Conservation (phyloP, 371 early-diverging fungal species). For the Rhizopus delemar region DNA sequence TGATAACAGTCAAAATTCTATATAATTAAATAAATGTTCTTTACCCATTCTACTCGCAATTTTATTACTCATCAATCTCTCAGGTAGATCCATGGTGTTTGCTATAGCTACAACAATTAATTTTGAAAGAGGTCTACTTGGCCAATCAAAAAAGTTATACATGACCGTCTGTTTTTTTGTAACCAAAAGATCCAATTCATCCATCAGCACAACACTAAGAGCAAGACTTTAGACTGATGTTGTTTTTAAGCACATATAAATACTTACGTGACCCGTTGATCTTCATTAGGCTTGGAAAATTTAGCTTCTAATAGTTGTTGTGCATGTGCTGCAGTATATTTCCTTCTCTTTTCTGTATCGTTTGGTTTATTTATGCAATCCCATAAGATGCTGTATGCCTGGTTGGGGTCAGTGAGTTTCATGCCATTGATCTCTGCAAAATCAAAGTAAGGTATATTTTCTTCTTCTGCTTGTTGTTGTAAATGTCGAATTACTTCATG, state of each 20-base stretch:
- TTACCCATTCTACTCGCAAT: conserved; percentile 91
- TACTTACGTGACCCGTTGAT: conserved; percentile 44
- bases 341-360: conserved; percentile 32
- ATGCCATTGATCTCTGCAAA: conserved; percentile 96
- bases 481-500: conserved; percentile 81
- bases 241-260: not conserved
- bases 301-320: conserved; percentile 68
- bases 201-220: conserved; percentile 88
- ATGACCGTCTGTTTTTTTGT: conserved; percentile 91
- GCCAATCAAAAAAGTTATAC: conserved; percentile 99
- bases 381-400: conserved; percentile 87
- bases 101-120: conserved; percentile 95
- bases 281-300: conserved; percentile 57
- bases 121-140: conserved; percentile 77
- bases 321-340: conserved; percentile 79
- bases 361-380: conserved; percentile 54
- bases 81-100: conserved; percentile 99
- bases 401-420: conserved; percentile 91
- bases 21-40: conserved; percentile 3
- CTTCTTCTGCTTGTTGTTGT: conserved; percentile 66
- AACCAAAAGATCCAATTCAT: conserved; percentile 96
- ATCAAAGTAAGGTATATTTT: conserved; percentile 70
- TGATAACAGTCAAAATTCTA: not conserved
- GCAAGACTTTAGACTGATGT: conserved; percentile 3
- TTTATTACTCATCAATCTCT: conserved; percentile 88